A percentile compares a stretch with the other conserved stretches of the same genome.
phyloP scores from a whole-genome alignment of 2,329 filamentous ascomycete species.

The Rutstroemia sydowiana region DNA sequence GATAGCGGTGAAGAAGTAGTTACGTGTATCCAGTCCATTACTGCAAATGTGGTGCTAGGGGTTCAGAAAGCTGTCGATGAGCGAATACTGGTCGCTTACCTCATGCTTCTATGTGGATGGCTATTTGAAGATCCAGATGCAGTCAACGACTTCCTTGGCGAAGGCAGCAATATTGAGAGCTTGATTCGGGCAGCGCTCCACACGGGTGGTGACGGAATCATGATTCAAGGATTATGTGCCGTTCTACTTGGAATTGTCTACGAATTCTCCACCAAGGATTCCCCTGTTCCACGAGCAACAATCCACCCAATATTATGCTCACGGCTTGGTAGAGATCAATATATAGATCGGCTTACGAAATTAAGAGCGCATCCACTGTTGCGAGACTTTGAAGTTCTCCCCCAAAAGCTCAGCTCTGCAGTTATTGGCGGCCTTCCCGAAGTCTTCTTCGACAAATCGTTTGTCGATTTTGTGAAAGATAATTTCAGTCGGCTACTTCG shows the following conservation, averaged over 20 bases:
- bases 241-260: conserved; percentile 83
- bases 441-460: conserved; percentile 77
- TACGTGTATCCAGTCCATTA: conserved; percentile 82
- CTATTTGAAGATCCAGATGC: conserved; percentile 87
- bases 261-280: conserved; percentile 97
- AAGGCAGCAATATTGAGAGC: conserved; percentile 87
- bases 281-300: conserved; percentile 73
- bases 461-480: conserved; percentile 92
- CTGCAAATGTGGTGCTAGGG: conserved; percentile 76
- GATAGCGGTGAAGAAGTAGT: conserved; percentile 89
- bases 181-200: conserved; percentile 66
- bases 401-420: conserved; percentile 55
- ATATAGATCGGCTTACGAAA: conserved; percentile 72
- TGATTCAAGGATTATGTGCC: conserved; percentile 77
- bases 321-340: conserved; percentile 77
- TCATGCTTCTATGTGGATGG: conserved; percentile 85
- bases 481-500: conserved; percentile 82
- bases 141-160: conserved; percentile 85
- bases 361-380: conserved; percentile 72
- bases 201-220: conserved; percentile 48
- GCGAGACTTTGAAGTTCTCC: conserved; percentile 82
- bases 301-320: conserved; percentile 72
- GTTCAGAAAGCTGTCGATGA: conserved; percentile 71
- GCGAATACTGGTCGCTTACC: conserved; percentile 72
- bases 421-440: conserved; percentile 57